phyloP scores from a whole-genome alignment of 306 rosid species.

The Senna siamea region DNA sequence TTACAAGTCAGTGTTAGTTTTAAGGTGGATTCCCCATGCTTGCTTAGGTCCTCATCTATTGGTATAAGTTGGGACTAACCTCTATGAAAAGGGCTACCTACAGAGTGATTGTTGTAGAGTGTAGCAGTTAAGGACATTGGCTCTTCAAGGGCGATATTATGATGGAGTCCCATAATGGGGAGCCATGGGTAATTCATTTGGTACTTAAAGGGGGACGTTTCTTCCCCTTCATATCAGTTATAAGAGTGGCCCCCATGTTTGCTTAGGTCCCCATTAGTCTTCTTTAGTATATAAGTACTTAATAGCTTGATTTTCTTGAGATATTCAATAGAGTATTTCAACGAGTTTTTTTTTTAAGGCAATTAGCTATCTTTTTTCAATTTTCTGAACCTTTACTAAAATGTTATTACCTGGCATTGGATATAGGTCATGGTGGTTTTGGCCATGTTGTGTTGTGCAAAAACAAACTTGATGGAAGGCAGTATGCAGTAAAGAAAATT shows the following conservation, averaged over 20 bases:
- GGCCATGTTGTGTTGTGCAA: constrained; percentile 92
- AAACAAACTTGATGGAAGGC: constrained; percentile 95
- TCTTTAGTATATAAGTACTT: background rate
- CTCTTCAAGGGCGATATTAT: background rate
- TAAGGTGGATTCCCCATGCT: background rate
- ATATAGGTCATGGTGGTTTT: constrained; percentile 96
- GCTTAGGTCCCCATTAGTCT: background rate
- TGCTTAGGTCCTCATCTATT: background rate
- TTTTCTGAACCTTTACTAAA: constrained; percentile 33
- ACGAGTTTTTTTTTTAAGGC: constrained; percentile 6
- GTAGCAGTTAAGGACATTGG: background rate
- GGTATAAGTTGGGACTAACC: background rate
- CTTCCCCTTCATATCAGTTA: background rate
- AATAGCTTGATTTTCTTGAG: background rate
- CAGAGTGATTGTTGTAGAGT: background rate
- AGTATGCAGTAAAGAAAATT: constrained; percentile 94
- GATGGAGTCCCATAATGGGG: background rate
- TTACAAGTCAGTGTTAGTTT: too few relatives aligned
- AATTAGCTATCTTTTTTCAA: constrained; percentile 29
- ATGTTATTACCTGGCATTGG: constrained; percentile 31
- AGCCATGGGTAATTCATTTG: background rate
- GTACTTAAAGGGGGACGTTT: background rate
- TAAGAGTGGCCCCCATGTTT: background rate
- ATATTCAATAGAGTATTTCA: constrained; percentile 7
- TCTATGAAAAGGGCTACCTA: background rate